Percentiles rank a stretch among this genome's conserved stretches.
phyloP scores from a whole-genome alignment of 768 basidiomycete species.

The Hygrophoropsis aurantiaca region DNA sequence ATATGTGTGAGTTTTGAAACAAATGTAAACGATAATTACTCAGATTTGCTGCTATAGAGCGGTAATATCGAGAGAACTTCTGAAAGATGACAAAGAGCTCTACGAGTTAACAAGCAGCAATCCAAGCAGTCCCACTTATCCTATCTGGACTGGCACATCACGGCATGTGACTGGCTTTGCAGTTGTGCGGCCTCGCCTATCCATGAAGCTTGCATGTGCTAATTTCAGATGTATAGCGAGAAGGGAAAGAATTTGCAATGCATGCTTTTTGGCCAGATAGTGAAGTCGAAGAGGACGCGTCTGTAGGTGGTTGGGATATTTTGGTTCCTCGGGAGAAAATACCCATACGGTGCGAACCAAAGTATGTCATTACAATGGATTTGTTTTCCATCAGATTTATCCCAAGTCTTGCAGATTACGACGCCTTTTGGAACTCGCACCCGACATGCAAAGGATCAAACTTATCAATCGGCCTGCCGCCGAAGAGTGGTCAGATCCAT shows the following conservation, averaged over 20 bases:
- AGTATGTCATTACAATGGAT: conserved; percentile 23
- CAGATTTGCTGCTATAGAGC: conserved; percentile 25
- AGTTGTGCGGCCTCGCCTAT: conserved; percentile 7
- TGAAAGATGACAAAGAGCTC: conserved; percentile 42
- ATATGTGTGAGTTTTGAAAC: conserved; percentile 39
- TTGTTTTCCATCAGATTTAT: background rate
- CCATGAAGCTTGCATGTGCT: conserved; percentile 1
- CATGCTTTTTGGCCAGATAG: conserved; percentile 39
- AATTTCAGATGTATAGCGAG: conserved; percentile 12
- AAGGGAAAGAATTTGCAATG: conserved; percentile 36
- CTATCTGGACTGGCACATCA: conserved; percentile 20
- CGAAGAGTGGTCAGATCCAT: conserved; percentile 47
- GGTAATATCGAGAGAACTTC: conserved; percentile 37
- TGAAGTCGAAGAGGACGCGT: conserved; percentile 27
- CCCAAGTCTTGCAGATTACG: conserved; percentile 23
- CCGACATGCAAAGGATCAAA: conserved; percentile 34
- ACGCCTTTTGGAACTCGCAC: conserved; percentile 33
- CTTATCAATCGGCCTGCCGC: conserved; percentile 30
- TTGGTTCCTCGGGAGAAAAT: conserved; percentile 33
- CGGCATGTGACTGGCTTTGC: conserved; percentile 13
- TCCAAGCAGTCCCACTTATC: conserved; percentile 13
- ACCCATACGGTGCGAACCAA: conserved; percentile 31
- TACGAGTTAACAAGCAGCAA: conserved; percentile 15
- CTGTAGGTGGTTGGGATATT: conserved; percentile 27
- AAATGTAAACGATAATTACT: background rate